Base-by-base conservation (phyloP, 495 filamentous ascomycete species). In the Neurospora tetraspora region DNA sequence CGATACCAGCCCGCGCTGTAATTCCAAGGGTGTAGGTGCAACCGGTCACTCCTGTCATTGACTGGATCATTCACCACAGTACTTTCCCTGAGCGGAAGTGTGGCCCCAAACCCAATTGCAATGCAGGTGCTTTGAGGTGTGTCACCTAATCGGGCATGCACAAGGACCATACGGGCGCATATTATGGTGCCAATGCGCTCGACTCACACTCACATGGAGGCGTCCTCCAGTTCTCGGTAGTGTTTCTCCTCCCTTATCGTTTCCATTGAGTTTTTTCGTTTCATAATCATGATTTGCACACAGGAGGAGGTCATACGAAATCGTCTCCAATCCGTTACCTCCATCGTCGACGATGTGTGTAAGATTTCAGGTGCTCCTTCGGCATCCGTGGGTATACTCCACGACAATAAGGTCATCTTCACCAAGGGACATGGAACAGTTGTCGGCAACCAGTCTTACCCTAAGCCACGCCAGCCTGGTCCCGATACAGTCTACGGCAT, bases 401-500 rank as follows among this genome's bases (percentile, higher is more conserved):
- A 53, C 20, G 45, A 53, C 9, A 53, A 53, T 7, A 53, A 53
- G 8, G 12, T 23, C 10, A 53, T 53, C n/a, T 53, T 53, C 9
- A 53, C 45, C n/a, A 23, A 53, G 4, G 45, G 45, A 4, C 45
- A 53, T 5, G 45, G 45, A 53, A 53, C 9, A 10, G n/a, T 53
- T 23, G n/a, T 11, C n/a, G 45, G n/a, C n/a, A 53, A 53, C 10
- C n/a, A 53, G n/a, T 9, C 20, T 5, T 23, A 23, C 9, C 9
- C 11, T 5, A 53, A 23, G 4, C 20, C n/a, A 53, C 45, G 45
- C 3, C 45, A 10, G 4, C 45, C 45, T 7, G 45, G 45, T 23
- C 45, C 71, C 11, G 36, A 74, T 36, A 74, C 73, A 5, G 47
- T 74, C 14, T 74, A 74, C 36, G 34, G 61, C 23, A 34, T 74